Base-by-base conservation (phyloP, 2,329 filamentous ascomycete genomes). In the Chaetomiaceae sp. region DNA sequence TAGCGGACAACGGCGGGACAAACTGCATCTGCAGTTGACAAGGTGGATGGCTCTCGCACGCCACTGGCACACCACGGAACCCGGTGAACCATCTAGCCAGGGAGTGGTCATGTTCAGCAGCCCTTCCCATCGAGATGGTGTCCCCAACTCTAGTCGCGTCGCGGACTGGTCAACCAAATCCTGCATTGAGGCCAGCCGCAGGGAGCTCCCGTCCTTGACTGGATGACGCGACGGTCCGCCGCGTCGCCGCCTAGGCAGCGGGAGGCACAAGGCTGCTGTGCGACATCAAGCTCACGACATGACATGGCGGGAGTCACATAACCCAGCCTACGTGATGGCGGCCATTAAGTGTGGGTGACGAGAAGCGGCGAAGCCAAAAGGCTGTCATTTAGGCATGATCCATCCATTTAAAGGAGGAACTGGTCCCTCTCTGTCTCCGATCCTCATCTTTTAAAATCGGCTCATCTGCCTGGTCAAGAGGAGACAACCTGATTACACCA, bases 141-240 rank as follows among this genome's bases (percentile, higher is more conserved):
- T 19, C 18, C 10, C 22, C 20, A n/a, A 30, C 19, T 45, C 27
- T 33, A 41, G 33, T 40, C 24, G 22, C 12, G 14, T n/a, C 30
- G 17, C 14, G n/a, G 37, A 14, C 15, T n/a, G 9, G 37, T 12
- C 20, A 19, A 26, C 38, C 47, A 45, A 49, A 41, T 33, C 19
- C 40, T 49, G 42, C 39, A 29, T 7, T 22, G 48, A 46, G 48
- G 48, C 48, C 43, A 12, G 8, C 12, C 42, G 42, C 43, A 39
- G 42, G 15, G 18, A 32, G 30, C 27, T 22, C 17, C 38, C 37
- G 24, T 10, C n/a, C 18, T 12, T 39, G 34, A 46, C 35, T 46
- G 48, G 48, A 24, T 39, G 32, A 47, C 24, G 48, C 36, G 20
- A 22, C 39, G 38, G 43, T 22, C 48, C 48, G 48, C n/a, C 30